A percentile compares a stretch with the other conserved stretches of the same genome.
Conservation (phyloP, 2,329 filamentous ascomycete species). For the Didymella segeticola region DNA sequence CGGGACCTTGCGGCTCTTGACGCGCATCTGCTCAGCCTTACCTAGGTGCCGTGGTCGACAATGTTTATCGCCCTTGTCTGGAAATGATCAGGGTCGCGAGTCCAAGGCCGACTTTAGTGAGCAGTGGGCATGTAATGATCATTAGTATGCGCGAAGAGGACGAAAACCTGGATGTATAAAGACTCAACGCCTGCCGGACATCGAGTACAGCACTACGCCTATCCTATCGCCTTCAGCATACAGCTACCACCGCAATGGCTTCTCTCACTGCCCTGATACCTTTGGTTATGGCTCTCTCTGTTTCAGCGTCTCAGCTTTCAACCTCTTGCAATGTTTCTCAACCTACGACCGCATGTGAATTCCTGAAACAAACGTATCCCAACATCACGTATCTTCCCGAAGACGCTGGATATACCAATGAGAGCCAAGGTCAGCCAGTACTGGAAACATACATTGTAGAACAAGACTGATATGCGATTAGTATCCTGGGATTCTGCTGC, state of each 20-base stretch:
- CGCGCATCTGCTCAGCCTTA: constrained; percentile 2
- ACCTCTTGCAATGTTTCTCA: background rate
- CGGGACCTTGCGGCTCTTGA: constrained; percentile 4
- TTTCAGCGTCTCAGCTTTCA: background rate
- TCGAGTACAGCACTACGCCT: background rate
- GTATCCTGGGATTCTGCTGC: constrained; percentile 16
- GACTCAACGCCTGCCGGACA: background rate
- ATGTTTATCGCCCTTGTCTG: background rate
- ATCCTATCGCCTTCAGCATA: background rate
- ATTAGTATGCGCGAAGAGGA: background rate
- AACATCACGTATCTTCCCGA: constrained; percentile 18
- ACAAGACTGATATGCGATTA: background rate
- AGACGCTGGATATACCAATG: constrained; percentile 12
- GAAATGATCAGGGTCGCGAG: background rate
- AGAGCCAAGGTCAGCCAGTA: constrained; percentile 9
- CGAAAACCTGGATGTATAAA: background rate
- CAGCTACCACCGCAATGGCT: background rate
- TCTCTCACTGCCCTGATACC: background rate
- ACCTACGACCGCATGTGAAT: constrained; percentile 4
- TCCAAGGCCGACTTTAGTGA: background rate
- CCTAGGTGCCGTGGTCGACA: background rate
- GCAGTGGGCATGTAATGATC: background rate
- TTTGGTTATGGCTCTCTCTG: background rate
- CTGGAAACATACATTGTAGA: no score
- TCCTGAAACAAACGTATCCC: constrained; percentile 11